phyloP scores from a whole-genome alignment of 2,329 filamentous ascomycete genomes.

The Cercospora zeina region DNA sequence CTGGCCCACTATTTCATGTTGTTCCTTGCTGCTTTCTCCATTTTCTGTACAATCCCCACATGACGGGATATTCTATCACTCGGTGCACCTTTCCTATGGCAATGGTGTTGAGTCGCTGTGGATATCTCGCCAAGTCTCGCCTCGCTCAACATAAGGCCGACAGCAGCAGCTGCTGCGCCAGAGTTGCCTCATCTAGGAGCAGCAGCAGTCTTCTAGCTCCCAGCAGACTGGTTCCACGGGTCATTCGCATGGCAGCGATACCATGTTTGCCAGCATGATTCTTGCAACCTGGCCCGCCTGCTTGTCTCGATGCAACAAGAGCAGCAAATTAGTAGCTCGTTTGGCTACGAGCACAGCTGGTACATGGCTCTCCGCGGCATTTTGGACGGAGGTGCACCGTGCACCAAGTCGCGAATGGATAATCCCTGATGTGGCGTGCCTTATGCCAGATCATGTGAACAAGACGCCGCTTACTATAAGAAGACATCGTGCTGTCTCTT shows the following conservation, averaged over 20 bases:
- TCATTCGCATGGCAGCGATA: too few relatives aligned
- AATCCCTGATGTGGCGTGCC: not conserved
- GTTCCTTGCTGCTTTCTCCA: not conserved
- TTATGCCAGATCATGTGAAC: not conserved
- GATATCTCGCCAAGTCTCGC: not conserved
- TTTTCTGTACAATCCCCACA: not conserved
- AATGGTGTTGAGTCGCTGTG: not conserved
- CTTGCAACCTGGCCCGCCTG: not conserved
- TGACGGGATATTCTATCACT: not conserved
- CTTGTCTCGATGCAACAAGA: not conserved
- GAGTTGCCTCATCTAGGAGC: too few relatives aligned
- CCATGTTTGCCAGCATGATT: not conserved
- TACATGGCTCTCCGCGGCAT: not conserved
- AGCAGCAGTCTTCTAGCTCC: too few relatives aligned
- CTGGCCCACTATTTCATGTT: not conserved
- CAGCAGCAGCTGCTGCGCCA: too few relatives aligned
- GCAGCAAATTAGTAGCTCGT: not conserved
- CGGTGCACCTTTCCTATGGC: not conserved
- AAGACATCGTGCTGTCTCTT: not conserved
- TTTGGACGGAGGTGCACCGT: not conserved
- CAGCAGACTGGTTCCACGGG: not conserved
- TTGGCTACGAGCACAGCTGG: not conserved
- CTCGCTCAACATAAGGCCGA: not conserved
- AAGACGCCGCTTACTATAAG: not conserved
- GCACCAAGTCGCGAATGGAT: slow-evolving; percentile 1